phyloP scores from a whole-genome alignment of 495 filamentous ascomycete species.

The Echria macrotheca region DNA sequence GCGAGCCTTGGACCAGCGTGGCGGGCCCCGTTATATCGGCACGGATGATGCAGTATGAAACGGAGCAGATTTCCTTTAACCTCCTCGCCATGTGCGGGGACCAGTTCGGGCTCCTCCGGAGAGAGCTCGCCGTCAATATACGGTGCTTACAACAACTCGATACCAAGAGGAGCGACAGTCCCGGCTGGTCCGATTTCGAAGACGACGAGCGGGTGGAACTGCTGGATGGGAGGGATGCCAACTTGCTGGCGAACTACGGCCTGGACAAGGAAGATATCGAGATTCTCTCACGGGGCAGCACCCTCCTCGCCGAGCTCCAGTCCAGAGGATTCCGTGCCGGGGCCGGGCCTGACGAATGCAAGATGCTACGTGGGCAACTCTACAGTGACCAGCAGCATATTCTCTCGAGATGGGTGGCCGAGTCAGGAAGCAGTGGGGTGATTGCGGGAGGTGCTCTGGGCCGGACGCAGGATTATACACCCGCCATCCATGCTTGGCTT shows the following conservation, averaged over 20 bases:
- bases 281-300: not conserved
- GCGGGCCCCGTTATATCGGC: slow-evolving; percentile 34
- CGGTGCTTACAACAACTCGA: slow-evolving; percentile 27
- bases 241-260: slow-evolving; percentile 19
- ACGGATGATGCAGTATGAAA: slow-evolving; percentile 37
- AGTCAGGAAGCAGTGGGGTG: not conserved
- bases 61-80: slow-evolving; percentile 35
- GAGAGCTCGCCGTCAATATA: slow-evolving; percentile 31
- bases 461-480: slow-evolving; percentile 36
- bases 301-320: not conserved
- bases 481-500: slow-evolving; percentile 41
- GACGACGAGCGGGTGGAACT: no score
- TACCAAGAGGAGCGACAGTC: slow-evolving; percentile 11
- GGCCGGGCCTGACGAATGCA: not conserved
- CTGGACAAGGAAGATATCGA: slow-evolving; percentile 20
- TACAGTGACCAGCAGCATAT: not conserved
- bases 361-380: not conserved
- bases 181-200: not conserved
- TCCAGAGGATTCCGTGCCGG: not conserved
- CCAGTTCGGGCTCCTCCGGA: slow-evolving; percentile 22
- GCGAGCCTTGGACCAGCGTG: slow-evolving; percentile 35
- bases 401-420: not conserved
- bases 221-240: slow-evolving; percentile 8
- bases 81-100: slow-evolving; percentile 44
- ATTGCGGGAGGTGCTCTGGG: slow-evolving; percentile 22